These are phyloP conservation scores for Croton laevigatus DNA, from an alignment of 441 rosid species.

Conservation along the genomic window DNA sequence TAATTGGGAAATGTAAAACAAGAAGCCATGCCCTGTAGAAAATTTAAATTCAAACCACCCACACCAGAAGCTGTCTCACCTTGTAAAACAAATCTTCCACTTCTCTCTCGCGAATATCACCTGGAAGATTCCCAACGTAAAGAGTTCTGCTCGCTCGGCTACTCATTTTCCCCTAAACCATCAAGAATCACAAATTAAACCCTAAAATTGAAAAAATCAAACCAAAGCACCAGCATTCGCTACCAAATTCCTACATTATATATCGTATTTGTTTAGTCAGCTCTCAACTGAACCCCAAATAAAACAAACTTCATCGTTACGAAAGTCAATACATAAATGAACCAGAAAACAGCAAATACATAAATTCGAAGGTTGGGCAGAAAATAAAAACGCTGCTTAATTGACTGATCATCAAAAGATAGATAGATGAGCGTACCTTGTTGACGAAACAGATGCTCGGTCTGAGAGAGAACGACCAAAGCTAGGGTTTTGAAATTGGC, in stretches of 20 bases:
- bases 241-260: too few relatives aligned
- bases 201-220: constrained; percentile 1
- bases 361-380: neutral
- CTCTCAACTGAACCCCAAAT: neutral
- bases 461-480: neutral
- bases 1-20: neutral
- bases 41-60: constrained; percentile 1
- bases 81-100: constrained; percentile 93
- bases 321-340: neutral
- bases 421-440: constrained; percentile 4
- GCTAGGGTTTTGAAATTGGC: constrained; percentile 20
- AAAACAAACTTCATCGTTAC: neutral
- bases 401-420: neutral
- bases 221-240: neutral
- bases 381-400: neutral
- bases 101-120: constrained; percentile 93
- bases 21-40: neutral
- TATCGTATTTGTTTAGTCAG: neutral
- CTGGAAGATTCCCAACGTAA: constrained; percentile 93
- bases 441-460: neutral
- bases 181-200: neutral
- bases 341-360: rapidly evolving
- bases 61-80: constrained; percentile 31
- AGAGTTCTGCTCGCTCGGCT: constrained; percentile 96
- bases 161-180: constrained; percentile 51